Percentiles rank a stretch among this genome's conserved stretches.
Conservation (phyloP, 2,329 filamentous ascomycete genomes). For the Dothiorella sarmentorum region DNA sequence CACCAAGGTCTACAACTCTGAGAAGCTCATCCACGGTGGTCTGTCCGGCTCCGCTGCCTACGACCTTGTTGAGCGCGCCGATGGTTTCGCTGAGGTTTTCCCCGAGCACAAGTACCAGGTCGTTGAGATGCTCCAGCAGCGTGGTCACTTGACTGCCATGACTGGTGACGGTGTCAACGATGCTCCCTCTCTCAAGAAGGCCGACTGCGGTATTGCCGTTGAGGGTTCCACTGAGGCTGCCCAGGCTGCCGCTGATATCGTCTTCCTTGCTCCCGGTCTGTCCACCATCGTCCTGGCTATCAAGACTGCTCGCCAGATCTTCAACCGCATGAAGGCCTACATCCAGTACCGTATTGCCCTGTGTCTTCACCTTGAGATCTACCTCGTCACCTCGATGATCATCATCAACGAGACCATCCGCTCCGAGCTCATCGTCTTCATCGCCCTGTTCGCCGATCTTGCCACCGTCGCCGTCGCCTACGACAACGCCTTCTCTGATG, state of each 20-base stretch:
- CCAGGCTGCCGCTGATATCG: slow-evolving; percentile 69
- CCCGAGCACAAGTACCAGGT: slow-evolving; percentile 75
- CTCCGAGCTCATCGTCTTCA: slow-evolving; percentile 72
- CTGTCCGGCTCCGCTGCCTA: slow-evolving; percentile 69
- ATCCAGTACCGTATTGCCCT: slow-evolving; percentile 75
- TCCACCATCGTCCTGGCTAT: slow-evolving; percentile 69
- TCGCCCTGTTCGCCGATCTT: slow-evolving; percentile 75
- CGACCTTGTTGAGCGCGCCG: slow-evolving; percentile 71
- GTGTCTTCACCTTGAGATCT: slow-evolving; percentile 71
- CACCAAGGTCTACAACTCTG: slow-evolving; percentile 78
- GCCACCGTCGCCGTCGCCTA: slow-evolving; percentile 76
- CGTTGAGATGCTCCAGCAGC: slow-evolving; percentile 71
- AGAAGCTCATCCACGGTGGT: slow-evolving; percentile 73
- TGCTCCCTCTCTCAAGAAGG: slow-evolving; percentile 70
- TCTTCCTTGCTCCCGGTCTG: slow-evolving; percentile 70
- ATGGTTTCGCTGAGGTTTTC: slow-evolving; percentile 72
- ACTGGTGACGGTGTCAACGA: slow-evolving; percentile 74
- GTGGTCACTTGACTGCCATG: slow-evolving; percentile 71
- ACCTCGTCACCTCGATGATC: slow-evolving; percentile 74
- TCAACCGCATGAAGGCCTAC: slow-evolving; percentile 76
- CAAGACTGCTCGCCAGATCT: slow-evolving; percentile 71
- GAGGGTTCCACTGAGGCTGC: slow-evolving; percentile 70
- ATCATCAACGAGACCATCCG: slow-evolving; percentile 75
- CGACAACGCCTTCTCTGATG: slow-evolving; percentile 74
- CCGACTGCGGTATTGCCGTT: slow-evolving; percentile 71